Evolutionary conservation across 768 basidiomycete species (phyloP), one percentile per base, ranked within the genome.

Genomic region (Royoungia palumana): DNA sequence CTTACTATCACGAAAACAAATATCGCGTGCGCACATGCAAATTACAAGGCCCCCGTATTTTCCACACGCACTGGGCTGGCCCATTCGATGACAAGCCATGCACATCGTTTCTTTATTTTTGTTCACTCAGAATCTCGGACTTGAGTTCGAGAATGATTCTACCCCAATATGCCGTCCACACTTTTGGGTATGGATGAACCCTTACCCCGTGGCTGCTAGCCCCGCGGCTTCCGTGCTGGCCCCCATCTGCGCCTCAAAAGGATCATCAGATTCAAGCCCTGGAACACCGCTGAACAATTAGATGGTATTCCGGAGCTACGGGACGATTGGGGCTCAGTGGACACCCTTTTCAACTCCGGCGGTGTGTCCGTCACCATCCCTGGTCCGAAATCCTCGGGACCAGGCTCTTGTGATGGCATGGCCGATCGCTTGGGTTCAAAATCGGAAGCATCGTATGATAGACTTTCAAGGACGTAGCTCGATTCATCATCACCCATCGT

Each of bases 41-140:
- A 44, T 63, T 73, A 0, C 82, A 88, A 46, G 85, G 88, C 62
- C 90, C 89, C 2, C 79, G 88, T 19, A 65, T 94, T 5, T 95
- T 89, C 75, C 94, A 96, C 70, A 85, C 95, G 85, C 96, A 94
- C 75, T 96, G 94, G 93, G 91, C 92, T 1, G 93, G 94, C 0
- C 85, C 92, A 2, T 95, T 97, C 72, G 94, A 92, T 17, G 94
- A 97, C 73, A 96, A 95, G 69, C 93, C 94, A 0, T 96, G 96
- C 77, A 79, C 91, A 63, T 92, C 94, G 0, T 73, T 95, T 20
- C 74, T 92, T 44, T 96, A 5, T 96, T 90, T 78, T 79, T 96
- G 38, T 96, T 82, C 71, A 92, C 93, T 1, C 94, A 95, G 67
- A 94, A 94, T 64, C 80, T 93, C 6, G 88, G 85, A 11, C 76